Evolutionary conservation across 148 eudicot species (phyloP).

Genomic region (Fagopyrum homotropicum): DNA sequence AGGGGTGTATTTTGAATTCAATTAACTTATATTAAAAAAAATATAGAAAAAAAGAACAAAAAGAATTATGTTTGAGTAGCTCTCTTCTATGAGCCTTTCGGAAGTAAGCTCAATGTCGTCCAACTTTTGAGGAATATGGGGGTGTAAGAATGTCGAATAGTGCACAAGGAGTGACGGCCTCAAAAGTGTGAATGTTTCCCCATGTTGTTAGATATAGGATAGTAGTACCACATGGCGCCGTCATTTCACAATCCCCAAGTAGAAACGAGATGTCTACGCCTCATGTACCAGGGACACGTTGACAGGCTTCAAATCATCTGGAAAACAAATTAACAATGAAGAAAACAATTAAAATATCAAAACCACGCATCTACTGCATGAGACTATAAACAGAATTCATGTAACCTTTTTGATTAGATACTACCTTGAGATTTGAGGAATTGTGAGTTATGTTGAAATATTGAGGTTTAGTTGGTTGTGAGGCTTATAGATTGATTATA

Average conservation of each 20-base stretch:
- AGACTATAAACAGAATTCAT: background rate
- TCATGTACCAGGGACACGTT: conserved; percentile 99
- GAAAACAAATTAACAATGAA: background rate
- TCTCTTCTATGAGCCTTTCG: conserved; percentile 27
- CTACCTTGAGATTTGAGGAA: no score
- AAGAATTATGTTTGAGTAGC: background rate
- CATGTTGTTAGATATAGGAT: conserved; percentile 72
- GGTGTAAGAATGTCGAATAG: conserved; percentile 94
- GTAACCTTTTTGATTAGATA: no score
- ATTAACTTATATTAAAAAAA: background rate
- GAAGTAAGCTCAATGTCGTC: conserved; percentile 77
- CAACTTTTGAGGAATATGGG: conserved; percentile 80
- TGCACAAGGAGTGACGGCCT: conserved; percentile 86
- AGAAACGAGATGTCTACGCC: conserved; percentile 51
- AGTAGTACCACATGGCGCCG: conserved; percentile 80
- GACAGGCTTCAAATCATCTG: conserved; percentile 95
- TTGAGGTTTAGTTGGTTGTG: no score
- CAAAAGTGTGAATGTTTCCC: conserved; percentile 90
- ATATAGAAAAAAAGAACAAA: background rate
- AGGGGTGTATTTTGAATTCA: background rate
- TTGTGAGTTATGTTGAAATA: no score
- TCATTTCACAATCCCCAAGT: conserved; percentile 61
- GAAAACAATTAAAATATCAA: conserved; percentile 4
- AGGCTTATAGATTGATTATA: no score
- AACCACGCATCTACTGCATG: background rate